Evolutionary conservation across 1,284 basidiomycete genomes (phyloP), one percentile per base, ranked within the genome.

Genomic region (Hortiboletus rubellus): DNA sequence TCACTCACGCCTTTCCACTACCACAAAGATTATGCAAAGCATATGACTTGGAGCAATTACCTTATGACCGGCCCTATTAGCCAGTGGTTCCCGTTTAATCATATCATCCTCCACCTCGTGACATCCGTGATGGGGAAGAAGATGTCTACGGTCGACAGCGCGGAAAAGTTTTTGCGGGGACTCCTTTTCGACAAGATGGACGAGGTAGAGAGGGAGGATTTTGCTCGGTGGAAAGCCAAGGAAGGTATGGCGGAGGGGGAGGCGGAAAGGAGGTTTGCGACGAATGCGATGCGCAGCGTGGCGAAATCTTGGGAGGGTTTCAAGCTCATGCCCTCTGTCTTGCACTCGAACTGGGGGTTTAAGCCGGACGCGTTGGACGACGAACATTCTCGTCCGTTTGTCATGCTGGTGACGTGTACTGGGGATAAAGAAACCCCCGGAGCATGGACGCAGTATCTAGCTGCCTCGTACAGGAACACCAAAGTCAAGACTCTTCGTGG

Each of bases 341-440:
- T 81, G 50, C 80, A 84, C 48, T 77, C 77, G 27, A 80, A 80
- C 56, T 86, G 84, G 84, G 81, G 77, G 2, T 82, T 81, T 58
- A 63, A 62, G 33, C 79, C 80, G 9, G 67, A 70, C 34, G 60
- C 62, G 7, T 65, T 82, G 47, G 77, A 82, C 60, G 77, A 75
- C 42, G 74, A 73, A n/a, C 78, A 81, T 59, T 68, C 74, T 43
- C 70, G 66, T 48, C 76, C 76, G 37, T 77, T 76, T 3, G 76
- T 83, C 22, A 66, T 83, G 37, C 54, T 86, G 24, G 75, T 79
- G 34, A 65, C 77, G 8, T 67, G 74, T 22, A 50, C 68, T 44
- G 74, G 67, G 22, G 82, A 84, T 57, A 64, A 63, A 24, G 61
- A 76, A 49, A 66, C 71, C 34, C 75, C 76, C 2, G 61, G 61